phyloP scores from a whole-genome alignment of 2,329 filamentous ascomycete species.

The Beauveria rudraprayagi region DNA sequence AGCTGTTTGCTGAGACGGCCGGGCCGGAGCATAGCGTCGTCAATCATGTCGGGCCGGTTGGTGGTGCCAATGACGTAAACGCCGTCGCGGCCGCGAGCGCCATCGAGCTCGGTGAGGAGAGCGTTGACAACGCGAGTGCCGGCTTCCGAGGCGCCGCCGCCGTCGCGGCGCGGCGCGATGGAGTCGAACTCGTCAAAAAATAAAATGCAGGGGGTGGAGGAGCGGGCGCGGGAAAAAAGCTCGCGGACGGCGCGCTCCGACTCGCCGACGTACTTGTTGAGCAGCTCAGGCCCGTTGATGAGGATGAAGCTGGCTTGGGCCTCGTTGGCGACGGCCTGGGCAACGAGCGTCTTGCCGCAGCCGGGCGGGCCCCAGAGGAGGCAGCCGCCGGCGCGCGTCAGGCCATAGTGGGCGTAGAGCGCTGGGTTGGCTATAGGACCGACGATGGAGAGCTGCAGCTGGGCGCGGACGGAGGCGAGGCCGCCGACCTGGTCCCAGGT shows the following conservation, averaged over 20 bases:
- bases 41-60: slow-evolving; percentile 93
- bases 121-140: slow-evolving; percentile 90
- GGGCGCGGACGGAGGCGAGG: slow-evolving; percentile 66
- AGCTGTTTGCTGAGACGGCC: slow-evolving; percentile 82
- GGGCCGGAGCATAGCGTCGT: slow-evolving; percentile 86
- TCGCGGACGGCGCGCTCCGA: slow-evolving; percentile 88
- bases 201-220: slow-evolving; percentile 83
- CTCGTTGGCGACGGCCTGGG: slow-evolving; percentile 93
- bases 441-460: slow-evolving; percentile 79
- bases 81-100: slow-evolving; percentile 67
- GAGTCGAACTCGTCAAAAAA: slow-evolving; percentile 99
- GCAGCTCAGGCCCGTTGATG: slow-evolving; percentile 88
- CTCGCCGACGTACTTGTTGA: slow-evolving; percentile 98
- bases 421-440: slow-evolving; percentile 79
- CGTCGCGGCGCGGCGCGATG: slow-evolving; percentile 72
- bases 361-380: slow-evolving; percentile 95
- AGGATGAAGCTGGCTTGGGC: slow-evolving; percentile 97
- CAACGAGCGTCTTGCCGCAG: slow-evolving; percentile 92
- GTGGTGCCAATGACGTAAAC: slow-evolving; percentile 95
- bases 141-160: slow-evolving; percentile 63
- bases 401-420: slow-evolving; percentile 67
- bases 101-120: slow-evolving; percentile 87
- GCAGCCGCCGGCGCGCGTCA: slow-evolving; percentile 75
- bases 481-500: slow-evolving; percentile 92
- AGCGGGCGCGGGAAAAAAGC: slow-evolving; percentile 80